These are phyloP conservation scores for Zopfia rhizophila DNA, from an alignment of 2,329 filamentous ascomycete species.

Conservation along the genomic window DNA sequence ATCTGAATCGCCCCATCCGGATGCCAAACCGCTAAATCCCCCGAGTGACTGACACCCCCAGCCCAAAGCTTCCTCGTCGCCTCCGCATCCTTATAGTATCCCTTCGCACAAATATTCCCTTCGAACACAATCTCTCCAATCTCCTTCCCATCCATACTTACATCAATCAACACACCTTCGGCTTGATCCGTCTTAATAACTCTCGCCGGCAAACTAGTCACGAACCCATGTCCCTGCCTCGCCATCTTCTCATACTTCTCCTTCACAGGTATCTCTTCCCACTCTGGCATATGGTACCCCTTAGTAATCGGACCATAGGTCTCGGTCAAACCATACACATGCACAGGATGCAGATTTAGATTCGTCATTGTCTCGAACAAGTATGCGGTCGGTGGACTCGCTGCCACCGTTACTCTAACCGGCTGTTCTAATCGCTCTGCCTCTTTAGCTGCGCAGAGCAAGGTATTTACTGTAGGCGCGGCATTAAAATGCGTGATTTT, in stretches of 20 bases:
- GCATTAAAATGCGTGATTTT: constrained; percentile 94
- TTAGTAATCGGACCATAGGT: constrained; percentile 97
- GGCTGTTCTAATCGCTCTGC: constrained; percentile 74
- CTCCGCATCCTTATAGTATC: constrained; percentile 89
- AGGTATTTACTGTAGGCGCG: constrained; percentile 94
- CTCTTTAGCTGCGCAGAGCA: constrained; percentile 83
- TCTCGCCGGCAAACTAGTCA: constrained; percentile 82
- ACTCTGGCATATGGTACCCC: constrained; percentile 85
- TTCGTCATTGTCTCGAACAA: constrained; percentile 92
- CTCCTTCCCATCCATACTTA: constrained; percentile 75
- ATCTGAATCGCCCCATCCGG: constrained; percentile 92
- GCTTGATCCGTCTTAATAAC: constrained; percentile 83
- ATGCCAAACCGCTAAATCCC: constrained; percentile 94
- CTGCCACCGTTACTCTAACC: constrained; percentile 91
- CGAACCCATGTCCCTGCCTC: constrained; percentile 89
- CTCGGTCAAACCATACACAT: constrained; percentile 89
- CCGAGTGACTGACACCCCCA: constrained; percentile 87
- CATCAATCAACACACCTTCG: constrained; percentile 73
- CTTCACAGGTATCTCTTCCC: constrained; percentile 77
- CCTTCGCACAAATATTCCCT: constrained; percentile 91
- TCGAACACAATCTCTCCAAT: constrained; percentile 87
- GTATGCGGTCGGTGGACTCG: constrained; percentile 87
- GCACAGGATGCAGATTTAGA: constrained; percentile 88
- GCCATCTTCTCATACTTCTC: constrained; percentile 93
- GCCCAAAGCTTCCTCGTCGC: constrained; percentile 89